Percentiles rank a stretch among this genome's conserved stretches.
Conservation (phyloP, 805 yeast genomes). For the Ogataea ganodermae region DNA sequence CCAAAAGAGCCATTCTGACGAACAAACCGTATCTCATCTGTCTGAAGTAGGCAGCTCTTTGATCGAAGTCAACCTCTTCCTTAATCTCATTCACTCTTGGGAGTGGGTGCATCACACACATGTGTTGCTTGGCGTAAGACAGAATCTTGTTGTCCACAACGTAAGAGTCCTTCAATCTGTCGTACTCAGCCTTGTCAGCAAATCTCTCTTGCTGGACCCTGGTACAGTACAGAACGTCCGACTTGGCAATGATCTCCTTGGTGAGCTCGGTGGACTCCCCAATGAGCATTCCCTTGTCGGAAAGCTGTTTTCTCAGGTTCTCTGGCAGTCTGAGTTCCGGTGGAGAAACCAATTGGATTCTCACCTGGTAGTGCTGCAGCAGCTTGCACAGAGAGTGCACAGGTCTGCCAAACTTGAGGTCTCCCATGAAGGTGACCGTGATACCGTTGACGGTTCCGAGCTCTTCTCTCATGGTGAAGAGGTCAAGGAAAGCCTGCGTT, state of each 20-base stretch:
- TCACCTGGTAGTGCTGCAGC: slow-evolving; percentile 88
- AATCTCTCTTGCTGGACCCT: slow-evolving; percentile 98
- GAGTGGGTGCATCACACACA: slow-evolving; percentile 98
- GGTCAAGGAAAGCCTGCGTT: slow-evolving; percentile 95
- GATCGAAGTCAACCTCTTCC: slow-evolving; percentile 98
- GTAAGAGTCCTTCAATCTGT: slow-evolving; percentile 86
- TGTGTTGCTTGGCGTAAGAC: slow-evolving; percentile 92
- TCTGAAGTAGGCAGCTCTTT: slow-evolving; percentile 99
- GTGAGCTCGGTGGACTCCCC: slow-evolving; percentile 77
- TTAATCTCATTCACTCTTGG: slow-evolving; percentile 96
- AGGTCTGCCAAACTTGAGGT: slow-evolving; percentile 96
- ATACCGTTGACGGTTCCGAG: slow-evolving; percentile 97
- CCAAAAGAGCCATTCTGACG: slow-evolving; percentile 97
- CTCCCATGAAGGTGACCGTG: slow-evolving; percentile 98
- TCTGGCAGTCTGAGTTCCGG: slow-evolving; percentile 83
- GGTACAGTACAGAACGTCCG: slow-evolving; percentile 96
- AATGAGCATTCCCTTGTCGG: slow-evolving; percentile 65
- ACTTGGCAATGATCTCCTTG: slow-evolving; percentile 79
- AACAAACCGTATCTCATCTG: slow-evolving; percentile 98
- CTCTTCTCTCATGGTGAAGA: slow-evolving; percentile 98
- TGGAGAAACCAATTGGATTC: slow-evolving; percentile 90
- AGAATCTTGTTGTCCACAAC: slow-evolving; percentile 90
- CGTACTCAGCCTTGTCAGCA: slow-evolving; percentile 70
- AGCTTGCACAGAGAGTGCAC: slow-evolving; percentile 94
- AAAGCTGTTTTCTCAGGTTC: slow-evolving; percentile 65